Evolutionary conservation across 257 asterid genomes (phyloP).

Genomic region (Eustoma russellianum): DNA sequence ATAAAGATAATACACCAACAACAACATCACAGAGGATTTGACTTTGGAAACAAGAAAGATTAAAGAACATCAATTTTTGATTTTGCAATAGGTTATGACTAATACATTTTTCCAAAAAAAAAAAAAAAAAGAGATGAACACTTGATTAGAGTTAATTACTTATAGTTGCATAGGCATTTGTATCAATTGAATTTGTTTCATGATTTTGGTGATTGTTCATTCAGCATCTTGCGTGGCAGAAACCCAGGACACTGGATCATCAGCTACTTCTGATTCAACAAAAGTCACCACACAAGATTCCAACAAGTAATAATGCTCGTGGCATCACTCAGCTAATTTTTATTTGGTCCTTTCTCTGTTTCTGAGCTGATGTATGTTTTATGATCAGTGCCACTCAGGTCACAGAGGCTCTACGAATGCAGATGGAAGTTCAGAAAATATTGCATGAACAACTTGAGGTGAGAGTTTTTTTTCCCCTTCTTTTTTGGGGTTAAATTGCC

Average conservation of each 20-base stretch:
- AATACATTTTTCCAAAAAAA: no score
- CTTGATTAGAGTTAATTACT: no score
- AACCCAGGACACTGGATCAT: constrained; percentile 76
- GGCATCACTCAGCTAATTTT: not conserved
- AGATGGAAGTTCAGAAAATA: constrained; percentile 85
- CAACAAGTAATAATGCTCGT: constrained; percentile 40
- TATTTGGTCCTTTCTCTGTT: not conserved
- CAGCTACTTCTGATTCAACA: constrained; percentile 58
- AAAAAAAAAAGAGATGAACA: no score
- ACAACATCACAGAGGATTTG: no score
- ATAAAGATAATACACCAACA: no score
- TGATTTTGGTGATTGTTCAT: constrained; percentile 9
- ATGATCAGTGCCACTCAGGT: constrained; percentile 69
- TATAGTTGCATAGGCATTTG: not conserved
- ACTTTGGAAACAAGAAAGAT: no score
- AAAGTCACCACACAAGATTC: constrained; percentile 55
- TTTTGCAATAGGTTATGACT: no score
- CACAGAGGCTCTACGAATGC: constrained; percentile 88
- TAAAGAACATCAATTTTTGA: no score
- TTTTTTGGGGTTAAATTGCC: not conserved
- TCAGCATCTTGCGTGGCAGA: constrained; percentile 73
- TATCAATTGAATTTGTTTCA: not conserved
- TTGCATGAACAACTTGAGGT: constrained; percentile 93
- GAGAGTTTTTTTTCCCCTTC: constrained; percentile 1
- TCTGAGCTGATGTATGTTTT: constrained; percentile 11